phyloP scores from a whole-genome alignment of 2,329 filamentous ascomycete genomes.

The Trichoderma harzianum region DNA sequence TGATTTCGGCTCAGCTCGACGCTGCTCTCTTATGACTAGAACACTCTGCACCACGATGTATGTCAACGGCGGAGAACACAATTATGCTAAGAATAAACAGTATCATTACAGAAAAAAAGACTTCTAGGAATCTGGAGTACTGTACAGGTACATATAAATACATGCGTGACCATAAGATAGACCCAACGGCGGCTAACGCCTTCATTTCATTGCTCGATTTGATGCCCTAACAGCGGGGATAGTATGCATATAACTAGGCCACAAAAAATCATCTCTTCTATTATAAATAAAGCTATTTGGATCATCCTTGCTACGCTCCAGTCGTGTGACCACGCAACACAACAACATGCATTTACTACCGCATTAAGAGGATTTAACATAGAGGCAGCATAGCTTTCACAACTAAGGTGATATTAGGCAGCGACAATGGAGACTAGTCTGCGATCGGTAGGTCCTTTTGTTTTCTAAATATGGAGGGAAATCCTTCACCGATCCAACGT shows the following conservation, averaged over 20 bases:
- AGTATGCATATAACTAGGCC: neutral
- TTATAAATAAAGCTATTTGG: too few relatives aligned
- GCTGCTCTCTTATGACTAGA: neutral
- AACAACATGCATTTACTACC: neutral
- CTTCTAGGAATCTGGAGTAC: neutral
- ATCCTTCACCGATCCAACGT: neutral
- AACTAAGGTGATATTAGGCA: neutral
- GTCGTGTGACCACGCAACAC: too few relatives aligned
- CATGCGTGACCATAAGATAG: neutral
- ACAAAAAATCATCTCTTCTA: rapidly evolving
- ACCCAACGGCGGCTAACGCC: neutral
- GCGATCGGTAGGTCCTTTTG: neutral
- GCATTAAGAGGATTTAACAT: neutral
- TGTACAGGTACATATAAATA: neutral
- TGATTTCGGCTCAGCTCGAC: neutral
- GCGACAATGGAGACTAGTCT: neutral
- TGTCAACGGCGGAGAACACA: neutral
- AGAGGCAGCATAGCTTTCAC: neutral
- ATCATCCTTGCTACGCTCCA: too few relatives aligned
- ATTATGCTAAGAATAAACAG: neutral
- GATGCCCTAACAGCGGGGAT: neutral
- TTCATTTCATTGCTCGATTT: neutral
- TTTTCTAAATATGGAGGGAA: neutral
- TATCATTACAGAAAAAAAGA: neutral
- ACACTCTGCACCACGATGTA: neutral